Conservation (phyloP, 176 grass and related monocot genomes). For the Luzula sylvatica region DNA sequence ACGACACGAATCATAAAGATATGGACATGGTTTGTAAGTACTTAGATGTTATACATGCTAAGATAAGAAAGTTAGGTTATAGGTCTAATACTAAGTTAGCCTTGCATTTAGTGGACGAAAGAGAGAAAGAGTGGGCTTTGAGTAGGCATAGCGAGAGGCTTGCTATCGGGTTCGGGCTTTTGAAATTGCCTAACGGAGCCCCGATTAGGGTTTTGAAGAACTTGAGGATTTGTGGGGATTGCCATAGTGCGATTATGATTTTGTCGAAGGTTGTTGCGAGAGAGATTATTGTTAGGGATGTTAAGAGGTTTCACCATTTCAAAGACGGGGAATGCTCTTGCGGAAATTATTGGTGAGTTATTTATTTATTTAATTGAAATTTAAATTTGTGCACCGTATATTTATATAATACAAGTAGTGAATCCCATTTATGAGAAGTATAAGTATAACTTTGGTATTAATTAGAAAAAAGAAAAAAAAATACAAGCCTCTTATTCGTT, state of each 20-base stretch:
- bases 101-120: conserved; percentile 55
- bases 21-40: conserved; percentile 41
- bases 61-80: conserved; percentile 81
- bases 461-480: too few species aligned
- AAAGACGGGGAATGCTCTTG: conserved; percentile 76
- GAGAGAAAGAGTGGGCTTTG: conserved; percentile 63
- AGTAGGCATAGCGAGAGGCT: conserved; percentile 78
- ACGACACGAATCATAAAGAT: conserved; percentile 73
- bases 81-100: conserved; percentile 66
- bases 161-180: conserved; percentile 75
- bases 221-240: conserved; percentile 82
- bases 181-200: conserved; percentile 58
- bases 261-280: conserved; percentile 65
- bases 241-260: conserved; percentile 79
- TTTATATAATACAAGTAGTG: too few species aligned
- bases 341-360: conserved; percentile 76
- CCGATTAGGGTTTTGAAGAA: conserved; percentile 88
- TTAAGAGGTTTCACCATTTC: conserved; percentile 90
- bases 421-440: too few species aligned
- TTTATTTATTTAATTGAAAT: too few species aligned
- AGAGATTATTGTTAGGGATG: conserved; percentile 77
- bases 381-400: too few species aligned
- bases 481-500: too few species aligned
- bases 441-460: too few species aligned
- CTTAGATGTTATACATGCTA: conserved; percentile 62